Percentiles rank a stretch among this genome's conserved stretches.
Conservation (phyloP, 257 asterid species). For the Oldenlandia corymbosa region DNA sequence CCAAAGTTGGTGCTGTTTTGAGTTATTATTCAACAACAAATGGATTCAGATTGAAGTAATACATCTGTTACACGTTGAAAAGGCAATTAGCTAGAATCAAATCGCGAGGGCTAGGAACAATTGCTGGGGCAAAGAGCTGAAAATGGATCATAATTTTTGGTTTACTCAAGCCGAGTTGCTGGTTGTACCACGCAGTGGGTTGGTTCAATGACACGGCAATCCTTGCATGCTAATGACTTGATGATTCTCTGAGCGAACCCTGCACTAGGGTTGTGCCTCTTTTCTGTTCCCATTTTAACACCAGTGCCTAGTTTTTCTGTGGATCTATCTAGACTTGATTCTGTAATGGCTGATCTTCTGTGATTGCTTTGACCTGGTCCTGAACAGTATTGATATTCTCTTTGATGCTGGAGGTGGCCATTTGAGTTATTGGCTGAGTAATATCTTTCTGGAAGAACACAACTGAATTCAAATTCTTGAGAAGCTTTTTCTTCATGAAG, state of each 20-base stretch:
- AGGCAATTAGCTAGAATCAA: background rate
- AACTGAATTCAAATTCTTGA: slow-evolving; percentile 38
- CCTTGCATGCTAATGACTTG: slow-evolving; percentile 39
- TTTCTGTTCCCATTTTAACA: slow-evolving; percentile 23
- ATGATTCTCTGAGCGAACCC: slow-evolving; percentile 41
- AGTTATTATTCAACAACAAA: no score
- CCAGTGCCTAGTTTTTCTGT: slow-evolving; percentile 12
- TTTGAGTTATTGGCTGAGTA: slow-evolving; percentile 19
- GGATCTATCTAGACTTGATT: slow-evolving; percentile 17
- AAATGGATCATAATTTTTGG: slow-evolving; percentile 8
- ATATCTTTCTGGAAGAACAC: slow-evolving; percentile 10
- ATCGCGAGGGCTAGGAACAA: background rate
- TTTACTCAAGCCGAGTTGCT: slow-evolving; percentile 18
- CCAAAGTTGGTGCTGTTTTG: background rate
- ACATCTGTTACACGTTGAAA: background rate
- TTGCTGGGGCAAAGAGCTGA: slow-evolving; percentile 2
- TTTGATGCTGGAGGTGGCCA: slow-evolving; percentile 18
- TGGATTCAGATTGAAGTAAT: slow-evolving; percentile 7
- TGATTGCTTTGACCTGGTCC: slow-evolving; percentile 19
- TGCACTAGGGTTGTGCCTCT: slow-evolving; percentile 14
- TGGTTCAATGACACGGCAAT: slow-evolving; percentile 34
- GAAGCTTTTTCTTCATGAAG: slow-evolving; percentile 9
- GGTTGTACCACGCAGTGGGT: slow-evolving; percentile 21
- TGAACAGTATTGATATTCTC: slow-evolving; percentile 15
- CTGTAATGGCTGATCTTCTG: slow-evolving; percentile 20